Conservation (phyloP, 371 early-diverging fungal genomes). For the Rhizopus stolonifer region DNA sequence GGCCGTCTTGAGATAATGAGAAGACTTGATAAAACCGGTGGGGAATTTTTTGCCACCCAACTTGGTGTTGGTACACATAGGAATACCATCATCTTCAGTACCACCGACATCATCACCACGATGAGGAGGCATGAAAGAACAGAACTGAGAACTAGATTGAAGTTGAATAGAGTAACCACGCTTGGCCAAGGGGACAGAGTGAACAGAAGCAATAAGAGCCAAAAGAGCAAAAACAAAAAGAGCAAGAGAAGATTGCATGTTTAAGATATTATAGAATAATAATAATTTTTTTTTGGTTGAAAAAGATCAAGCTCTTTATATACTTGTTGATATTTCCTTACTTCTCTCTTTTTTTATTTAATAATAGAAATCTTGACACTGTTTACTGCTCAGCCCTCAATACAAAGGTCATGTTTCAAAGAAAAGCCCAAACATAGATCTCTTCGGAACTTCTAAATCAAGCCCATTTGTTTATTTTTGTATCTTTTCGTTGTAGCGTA, state of each 20-base stretch:
- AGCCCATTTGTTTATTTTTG: background rate
- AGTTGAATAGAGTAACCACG: conserved; percentile 18
- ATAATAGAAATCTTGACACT: too few species aligned
- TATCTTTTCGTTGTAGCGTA: background rate
- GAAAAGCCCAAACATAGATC: background rate
- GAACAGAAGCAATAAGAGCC: conserved; percentile 29
- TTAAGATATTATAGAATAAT: background rate
- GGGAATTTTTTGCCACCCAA: conserved; percentile 34
- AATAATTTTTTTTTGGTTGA: background rate
- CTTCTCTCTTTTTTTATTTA: too few species aligned
- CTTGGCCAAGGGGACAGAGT: conserved; percentile 27
- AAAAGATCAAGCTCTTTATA: background rate
- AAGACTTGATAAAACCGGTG: conserved; percentile 30
- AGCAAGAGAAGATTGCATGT: conserved; percentile 4
- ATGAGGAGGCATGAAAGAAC: conserved; percentile 43
- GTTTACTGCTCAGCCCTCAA: too few species aligned
- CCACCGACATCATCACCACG: conserved; percentile 35
- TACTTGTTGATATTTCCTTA: too few species aligned
- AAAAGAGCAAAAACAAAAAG: conserved; percentile 13
- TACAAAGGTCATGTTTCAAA: conserved; percentile 1
- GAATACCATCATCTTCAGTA: conserved; percentile 36
- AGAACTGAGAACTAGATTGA: conserved; percentile 25
- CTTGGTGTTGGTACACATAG: conserved; percentile 31
- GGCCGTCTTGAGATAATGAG: conserved; percentile 23
- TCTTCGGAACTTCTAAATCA: background rate